phyloP scores from a whole-genome alignment of 2,329 filamentous ascomycete species.

The Colletotrichum lentis region DNA sequence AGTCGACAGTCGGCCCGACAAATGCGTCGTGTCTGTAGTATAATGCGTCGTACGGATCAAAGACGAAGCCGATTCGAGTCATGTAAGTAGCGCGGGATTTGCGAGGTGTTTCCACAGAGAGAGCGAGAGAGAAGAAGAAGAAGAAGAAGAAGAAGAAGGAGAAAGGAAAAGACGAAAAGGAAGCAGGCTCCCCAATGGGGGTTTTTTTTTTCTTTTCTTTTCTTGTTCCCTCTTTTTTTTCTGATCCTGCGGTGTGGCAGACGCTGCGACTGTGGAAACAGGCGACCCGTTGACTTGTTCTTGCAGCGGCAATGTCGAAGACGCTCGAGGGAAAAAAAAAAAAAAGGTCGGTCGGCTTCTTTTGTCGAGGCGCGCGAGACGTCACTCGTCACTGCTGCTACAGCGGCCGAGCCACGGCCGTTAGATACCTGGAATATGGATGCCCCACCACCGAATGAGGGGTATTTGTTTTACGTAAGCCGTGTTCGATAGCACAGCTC shows the following conservation, averaged over 20 bases:
- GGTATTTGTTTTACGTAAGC: slow-evolving; percentile 23
- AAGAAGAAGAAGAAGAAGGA: no score
- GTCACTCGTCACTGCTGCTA: slow-evolving; percentile 30
- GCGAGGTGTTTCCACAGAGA: neutral
- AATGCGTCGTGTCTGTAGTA: neutral
- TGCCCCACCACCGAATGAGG: slow-evolving; percentile 36
- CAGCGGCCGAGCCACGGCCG: slow-evolving; percentile 13
- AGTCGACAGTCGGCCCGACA: slow-evolving; percentile 9
- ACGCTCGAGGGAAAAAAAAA: slow-evolving; percentile 1
- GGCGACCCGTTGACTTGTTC: slow-evolving; percentile 31
- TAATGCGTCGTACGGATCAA: neutral
- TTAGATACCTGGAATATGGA: slow-evolving; percentile 16
- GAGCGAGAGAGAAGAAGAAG: no score
- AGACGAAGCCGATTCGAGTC: slow-evolving; percentile 8
- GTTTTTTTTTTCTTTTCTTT: no score
- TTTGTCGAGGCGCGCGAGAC: slow-evolving; percentile 22
- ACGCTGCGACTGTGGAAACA: slow-evolving; percentile 9
- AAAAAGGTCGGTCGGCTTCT: neutral
- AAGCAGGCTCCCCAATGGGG: neutral
- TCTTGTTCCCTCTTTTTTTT: neutral
- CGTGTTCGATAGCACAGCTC: no score
- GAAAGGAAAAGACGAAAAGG: neutral
- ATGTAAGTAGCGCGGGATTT: neutral
- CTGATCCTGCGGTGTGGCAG: slow-evolving; percentile 21
- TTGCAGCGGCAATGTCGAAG: slow-evolving; percentile 26